Base-by-base conservation (phyloP, 2,329 filamentous ascomycete species). In the Ophiostoma triangulosporum region DNA sequence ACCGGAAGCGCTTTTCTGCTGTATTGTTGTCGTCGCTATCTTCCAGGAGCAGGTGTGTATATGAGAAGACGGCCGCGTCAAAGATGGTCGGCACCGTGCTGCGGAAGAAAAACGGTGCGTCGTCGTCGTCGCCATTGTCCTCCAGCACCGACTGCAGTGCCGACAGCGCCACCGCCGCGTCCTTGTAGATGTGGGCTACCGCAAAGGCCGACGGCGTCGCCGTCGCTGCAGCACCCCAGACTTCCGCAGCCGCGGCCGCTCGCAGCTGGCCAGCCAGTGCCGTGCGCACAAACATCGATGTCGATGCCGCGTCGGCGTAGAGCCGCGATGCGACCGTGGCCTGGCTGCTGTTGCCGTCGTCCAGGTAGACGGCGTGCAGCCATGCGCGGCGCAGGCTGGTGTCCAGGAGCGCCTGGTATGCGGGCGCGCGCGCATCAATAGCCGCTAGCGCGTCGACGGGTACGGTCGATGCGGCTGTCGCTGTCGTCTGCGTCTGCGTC, bases 21-120 rank as follows among this genome's bases (percentile, higher is more conserved):
- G 7, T 46, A 45, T 52, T 17, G n/a, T 32, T 27, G 20, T 22
- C 36, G 36, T 22, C 36, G 17, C 12, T 35, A 22, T 81, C 74
- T 56, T 86, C 80, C 51, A 95, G 68, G 51, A 97, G 72, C 50
- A 95, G 71, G 66, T 94, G 81, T 0, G 87, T 90, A 67, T 96
- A 98, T 3, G 88, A 83, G 69, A 96, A 97, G 2, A 97, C 79
- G 52, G 80, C 81, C 6, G 91, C 90, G 68, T 98, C 93, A 61
- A 97, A 91, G 24, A 91, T 64, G 0, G 82, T 80, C 0, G 91
- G 88, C 64, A 29, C 66, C 50, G 80, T 79, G 0, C 90, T 86
- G 24, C 64, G 70, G 54, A 77, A 77, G 64, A 80, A 80, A 24
- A 20, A 43, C 3, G 26, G 24, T 3, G 24, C 12, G 4, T 38